A percentile compares a stretch with the other conserved stretches of the same genome.
Conservation (phyloP, 192 early-diverging fungal species). For the Mycoemilia scoparia region DNA sequence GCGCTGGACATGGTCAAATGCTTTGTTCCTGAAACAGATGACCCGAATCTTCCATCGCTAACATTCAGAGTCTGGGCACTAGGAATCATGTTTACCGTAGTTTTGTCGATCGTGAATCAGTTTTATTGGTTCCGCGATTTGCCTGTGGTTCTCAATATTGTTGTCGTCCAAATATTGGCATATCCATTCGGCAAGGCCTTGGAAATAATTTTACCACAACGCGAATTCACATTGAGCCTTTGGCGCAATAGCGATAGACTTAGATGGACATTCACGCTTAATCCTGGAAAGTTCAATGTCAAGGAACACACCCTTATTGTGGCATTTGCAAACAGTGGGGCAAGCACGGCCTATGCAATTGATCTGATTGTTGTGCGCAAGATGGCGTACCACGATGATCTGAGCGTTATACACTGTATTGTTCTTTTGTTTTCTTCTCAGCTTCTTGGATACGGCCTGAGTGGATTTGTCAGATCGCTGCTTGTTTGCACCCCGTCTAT, state of each 20-base stretch:
- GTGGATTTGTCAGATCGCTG: conserved; percentile 29
- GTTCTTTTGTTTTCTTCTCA: conserved; percentile 25
- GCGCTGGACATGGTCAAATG: conserved; percentile 1
- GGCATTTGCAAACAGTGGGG: conserved; percentile 30
- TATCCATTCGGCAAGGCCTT: conserved; percentile 26
- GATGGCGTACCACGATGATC: conserved; percentile 30
- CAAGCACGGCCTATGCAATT: conserved; percentile 33
- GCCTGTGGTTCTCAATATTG: conserved; percentile 18
- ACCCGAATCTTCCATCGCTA: conserved; percentile 21
- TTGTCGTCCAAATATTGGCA: conserved; percentile 31
- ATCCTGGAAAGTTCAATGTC: conserved; percentile 44
- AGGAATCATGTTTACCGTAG: conserved; percentile 11
- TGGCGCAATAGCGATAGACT: conserved; percentile 6
- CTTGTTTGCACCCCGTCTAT: conserved; percentile 33
- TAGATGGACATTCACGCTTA: conserved; percentile 19
- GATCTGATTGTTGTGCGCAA: conserved; percentile 35
- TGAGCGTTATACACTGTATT: conserved; percentile 29
- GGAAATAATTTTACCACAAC: background rate
- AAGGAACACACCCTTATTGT: conserved; percentile 50
- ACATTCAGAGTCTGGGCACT: conserved; percentile 30
- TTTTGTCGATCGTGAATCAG: conserved; percentile 8
- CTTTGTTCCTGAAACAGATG: too few relatives aligned
- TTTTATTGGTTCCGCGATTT: conserved; percentile 31
- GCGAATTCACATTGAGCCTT: conserved; percentile 4
- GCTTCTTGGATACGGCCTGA: conserved; percentile 34